Evolutionary conservation across 495 filamentous ascomycete species (phyloP).

Genomic region (Evansstolkia leycettana): DNA sequence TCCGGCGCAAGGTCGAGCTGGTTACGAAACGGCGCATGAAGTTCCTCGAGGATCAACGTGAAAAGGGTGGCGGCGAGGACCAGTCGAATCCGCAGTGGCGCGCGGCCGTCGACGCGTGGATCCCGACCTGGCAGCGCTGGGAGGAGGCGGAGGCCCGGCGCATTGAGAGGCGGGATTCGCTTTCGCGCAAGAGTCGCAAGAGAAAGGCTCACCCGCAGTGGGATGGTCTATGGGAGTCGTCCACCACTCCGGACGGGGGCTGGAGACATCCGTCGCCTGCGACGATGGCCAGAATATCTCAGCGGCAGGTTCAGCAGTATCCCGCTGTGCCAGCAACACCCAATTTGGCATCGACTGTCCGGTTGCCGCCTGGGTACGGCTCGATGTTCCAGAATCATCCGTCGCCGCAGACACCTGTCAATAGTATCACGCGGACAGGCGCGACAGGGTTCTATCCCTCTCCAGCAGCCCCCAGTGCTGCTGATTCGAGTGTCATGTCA

Average conservation of each 20-base stretch:
- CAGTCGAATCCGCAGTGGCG: slow-evolving; percentile 29
- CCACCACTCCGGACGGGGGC: not conserved
- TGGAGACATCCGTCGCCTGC: not conserved
- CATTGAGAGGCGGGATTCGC: slow-evolving; percentile 30
- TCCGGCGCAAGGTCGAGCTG: slow-evolving; percentile 33
- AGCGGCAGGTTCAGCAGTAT: slow-evolving; percentile 4
- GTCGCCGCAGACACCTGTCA: not conserved
- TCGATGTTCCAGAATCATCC: not conserved
- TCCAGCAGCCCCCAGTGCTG: not conserved
- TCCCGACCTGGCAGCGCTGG: slow-evolving; percentile 32
- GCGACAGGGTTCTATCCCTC: too few species aligned
- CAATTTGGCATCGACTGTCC: not conserved
- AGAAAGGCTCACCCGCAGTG: slow-evolving; percentile 12
- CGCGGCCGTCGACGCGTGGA: slow-evolving; percentile 28
- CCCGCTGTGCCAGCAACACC: slow-evolving; percentile 14
- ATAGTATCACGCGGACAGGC: not conserved
- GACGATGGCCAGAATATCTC: slow-evolving; percentile 1
- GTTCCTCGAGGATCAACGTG: slow-evolving; percentile 25
- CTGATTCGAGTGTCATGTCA: slow-evolving; percentile 15
- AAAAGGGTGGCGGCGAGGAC: slow-evolving; percentile 14
- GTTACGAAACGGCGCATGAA: slow-evolving; percentile 34
- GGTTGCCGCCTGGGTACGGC: not conserved
- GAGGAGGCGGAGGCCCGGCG: slow-evolving; percentile 25
- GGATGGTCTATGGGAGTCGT: not conserved
- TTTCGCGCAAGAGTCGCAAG: slow-evolving; percentile 22